These are phyloP conservation scores for Podaxis sp. DNA, from an alignment of 768 basidiomycete genomes.

Conservation along the genomic window DNA sequence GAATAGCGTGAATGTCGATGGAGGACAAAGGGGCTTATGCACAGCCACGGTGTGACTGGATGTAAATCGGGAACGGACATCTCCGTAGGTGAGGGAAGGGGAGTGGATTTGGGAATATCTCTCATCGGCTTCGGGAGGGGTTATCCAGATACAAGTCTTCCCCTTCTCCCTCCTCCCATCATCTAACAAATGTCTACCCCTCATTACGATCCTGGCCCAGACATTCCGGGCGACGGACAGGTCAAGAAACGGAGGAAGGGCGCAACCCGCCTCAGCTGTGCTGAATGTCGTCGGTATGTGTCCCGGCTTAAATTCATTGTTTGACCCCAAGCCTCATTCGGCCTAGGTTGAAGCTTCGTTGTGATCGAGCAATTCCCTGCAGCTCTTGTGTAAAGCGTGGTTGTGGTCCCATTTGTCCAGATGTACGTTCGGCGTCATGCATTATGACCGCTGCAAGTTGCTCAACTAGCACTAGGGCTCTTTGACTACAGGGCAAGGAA, in stretches of 20 bases:
- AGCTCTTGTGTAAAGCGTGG: slow-evolving; percentile 79
- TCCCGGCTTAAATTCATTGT: slow-evolving; percentile 6
- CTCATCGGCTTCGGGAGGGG: background rate
- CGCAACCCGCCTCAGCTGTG: slow-evolving; percentile 73
- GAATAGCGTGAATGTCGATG: background rate
- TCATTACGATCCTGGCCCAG: slow-evolving; percentile 25
- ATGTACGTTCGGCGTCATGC: slow-evolving; percentile 38
- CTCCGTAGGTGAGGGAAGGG: background rate
- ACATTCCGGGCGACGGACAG: slow-evolving; percentile 23
- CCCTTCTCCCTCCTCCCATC: slow-evolving; percentile 20
- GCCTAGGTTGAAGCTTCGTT: slow-evolving; percentile 60
- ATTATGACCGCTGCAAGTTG: slow-evolving; percentile 2
- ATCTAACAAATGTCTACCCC: slow-evolving; percentile 29
- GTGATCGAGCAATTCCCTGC: slow-evolving; percentile 75
- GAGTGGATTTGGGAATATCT: slow-evolving; percentile 2
- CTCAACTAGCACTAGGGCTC: slow-evolving; percentile 45
- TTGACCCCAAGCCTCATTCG: slow-evolving; percentile 3
- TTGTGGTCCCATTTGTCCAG: slow-evolving; percentile 79
- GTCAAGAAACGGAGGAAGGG: slow-evolving; percentile 64
- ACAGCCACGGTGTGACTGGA: slow-evolving; percentile 10
- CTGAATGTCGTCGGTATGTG: slow-evolving; percentile 68
- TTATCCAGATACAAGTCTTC: slow-evolving; percentile 5
- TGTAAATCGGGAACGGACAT: slow-evolving; percentile 11
- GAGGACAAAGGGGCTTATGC: background rate
- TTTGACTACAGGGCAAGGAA: slow-evolving; percentile 63